phyloP scores from a whole-genome alignment of 768 basidiomycete genomes.

The Mrakia blollopis region DNA sequence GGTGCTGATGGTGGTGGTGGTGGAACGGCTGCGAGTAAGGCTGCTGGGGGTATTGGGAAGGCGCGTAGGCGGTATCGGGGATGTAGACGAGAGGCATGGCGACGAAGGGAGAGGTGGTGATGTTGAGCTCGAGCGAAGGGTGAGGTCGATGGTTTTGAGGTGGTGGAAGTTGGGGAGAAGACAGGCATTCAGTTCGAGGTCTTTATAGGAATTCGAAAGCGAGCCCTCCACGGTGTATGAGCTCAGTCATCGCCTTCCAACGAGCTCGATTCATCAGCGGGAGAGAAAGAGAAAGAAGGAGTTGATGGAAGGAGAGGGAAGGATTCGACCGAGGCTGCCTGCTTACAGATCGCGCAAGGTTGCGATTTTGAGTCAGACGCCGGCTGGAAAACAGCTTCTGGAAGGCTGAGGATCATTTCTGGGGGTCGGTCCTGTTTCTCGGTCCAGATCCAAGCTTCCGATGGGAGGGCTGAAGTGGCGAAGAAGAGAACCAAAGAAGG shows the following conservation, averaged over 20 bases:
- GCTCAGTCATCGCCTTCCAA: not conserved
- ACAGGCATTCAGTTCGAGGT: not conserved
- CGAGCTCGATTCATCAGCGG: not conserved
- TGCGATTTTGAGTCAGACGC: too few relatives aligned
- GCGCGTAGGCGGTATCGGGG: not conserved
- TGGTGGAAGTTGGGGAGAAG: not conserved
- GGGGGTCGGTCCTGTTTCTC: too few relatives aligned
- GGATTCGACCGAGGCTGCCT: not conserved
- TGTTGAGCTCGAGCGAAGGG: not conserved
- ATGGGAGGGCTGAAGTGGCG: too few relatives aligned
- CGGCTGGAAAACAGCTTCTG: too few relatives aligned
- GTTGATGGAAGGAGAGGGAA: not conserved
- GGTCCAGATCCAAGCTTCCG: too few relatives aligned
- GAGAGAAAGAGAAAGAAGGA: not conserved
- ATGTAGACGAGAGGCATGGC: slow-evolving; percentile 24
- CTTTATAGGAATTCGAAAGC: not conserved
- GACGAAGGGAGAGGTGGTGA: not conserved
- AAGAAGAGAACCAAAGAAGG: too few relatives aligned
- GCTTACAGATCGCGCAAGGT: not conserved
- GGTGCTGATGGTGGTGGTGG: not conserved
- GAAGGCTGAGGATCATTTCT: too few relatives aligned
- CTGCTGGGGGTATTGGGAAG: not conserved
- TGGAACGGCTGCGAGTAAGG: not conserved
- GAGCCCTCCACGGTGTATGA: too few relatives aligned
- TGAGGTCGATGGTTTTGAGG: not conserved